Conservation (phyloP, 2,329 filamentous ascomycete genomes). For the Elsinoe arachidis region DNA sequence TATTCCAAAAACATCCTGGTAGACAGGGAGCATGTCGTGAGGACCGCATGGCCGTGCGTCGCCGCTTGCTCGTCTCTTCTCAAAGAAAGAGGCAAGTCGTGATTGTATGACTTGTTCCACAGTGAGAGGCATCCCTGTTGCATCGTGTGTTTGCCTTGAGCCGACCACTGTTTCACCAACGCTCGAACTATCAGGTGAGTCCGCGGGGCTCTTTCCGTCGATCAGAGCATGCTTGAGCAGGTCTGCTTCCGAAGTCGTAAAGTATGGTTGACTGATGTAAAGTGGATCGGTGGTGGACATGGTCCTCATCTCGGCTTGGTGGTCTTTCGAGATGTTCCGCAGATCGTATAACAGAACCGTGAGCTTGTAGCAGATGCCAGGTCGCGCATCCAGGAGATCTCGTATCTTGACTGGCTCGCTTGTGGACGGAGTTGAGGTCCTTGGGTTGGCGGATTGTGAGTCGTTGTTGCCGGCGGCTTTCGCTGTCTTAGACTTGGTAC, state of each 20-base stretch:
- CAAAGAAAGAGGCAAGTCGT: conserved; percentile 14
- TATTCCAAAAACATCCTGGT: conserved; percentile 14
- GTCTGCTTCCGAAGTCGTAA: conserved; percentile 12
- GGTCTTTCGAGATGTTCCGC: neutral
- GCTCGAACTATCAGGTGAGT: neutral
- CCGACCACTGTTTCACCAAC: neutral
- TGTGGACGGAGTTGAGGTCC: too few species aligned
- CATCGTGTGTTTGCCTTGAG: neutral
- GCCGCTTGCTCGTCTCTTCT: conserved; percentile 17
- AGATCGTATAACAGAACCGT: neutral
- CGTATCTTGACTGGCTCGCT: neutral
- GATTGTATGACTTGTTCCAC: conserved; percentile 4
- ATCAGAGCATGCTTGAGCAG: neutral
- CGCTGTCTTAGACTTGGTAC: too few species aligned
- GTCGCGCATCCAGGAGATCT: neutral
- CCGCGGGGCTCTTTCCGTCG: neutral
- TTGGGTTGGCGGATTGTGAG: too few species aligned
- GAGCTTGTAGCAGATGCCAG: neutral
- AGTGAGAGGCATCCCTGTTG: neutral
- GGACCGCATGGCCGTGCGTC: conserved; percentile 18
- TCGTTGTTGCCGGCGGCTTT: too few species aligned
- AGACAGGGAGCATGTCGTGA: conserved; percentile 18
- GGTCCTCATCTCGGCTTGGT: neutral
- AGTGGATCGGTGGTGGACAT: neutral
- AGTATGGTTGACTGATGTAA: conserved; percentile 16